Evolutionary conservation across 2,329 filamentous ascomycete genomes (phyloP).

Genomic region (Dactylella cylindrospora): DNA sequence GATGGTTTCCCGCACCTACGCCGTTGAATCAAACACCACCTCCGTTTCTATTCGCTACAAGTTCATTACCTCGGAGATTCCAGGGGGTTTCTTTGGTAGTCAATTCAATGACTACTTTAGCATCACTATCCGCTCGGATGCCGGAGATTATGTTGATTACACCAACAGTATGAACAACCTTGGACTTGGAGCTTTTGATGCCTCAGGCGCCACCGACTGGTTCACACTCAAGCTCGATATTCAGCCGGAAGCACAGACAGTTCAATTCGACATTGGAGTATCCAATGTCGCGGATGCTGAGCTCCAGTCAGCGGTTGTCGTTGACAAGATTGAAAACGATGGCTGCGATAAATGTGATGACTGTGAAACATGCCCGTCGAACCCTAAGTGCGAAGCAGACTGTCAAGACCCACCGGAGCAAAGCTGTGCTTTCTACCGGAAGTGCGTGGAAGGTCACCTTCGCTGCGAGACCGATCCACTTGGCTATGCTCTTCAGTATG

Average conservation of each 20-base stretch:
- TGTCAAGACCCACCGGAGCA: constrained; percentile 17
- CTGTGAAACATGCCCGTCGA: constrained; percentile 26
- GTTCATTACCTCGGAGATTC: background rate
- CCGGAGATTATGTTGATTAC: constrained; percentile 18
- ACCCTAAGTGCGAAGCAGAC: constrained; percentile 20
- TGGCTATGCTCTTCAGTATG: background rate
- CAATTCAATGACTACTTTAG: constrained; percentile 44
- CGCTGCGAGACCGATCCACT: background rate
- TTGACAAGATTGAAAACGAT: constrained; percentile 37
- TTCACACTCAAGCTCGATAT: constrained; percentile 34
- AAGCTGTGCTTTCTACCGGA: constrained; percentile 9
- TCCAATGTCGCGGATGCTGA: constrained; percentile 40
- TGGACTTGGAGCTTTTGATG: constrained; percentile 38
- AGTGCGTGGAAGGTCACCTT: background rate
- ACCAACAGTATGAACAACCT: constrained; percentile 44
- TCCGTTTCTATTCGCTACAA: constrained; percentile 1
- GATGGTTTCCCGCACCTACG: no score
- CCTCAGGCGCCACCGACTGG: constrained; percentile 21
- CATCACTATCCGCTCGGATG: constrained; percentile 37
- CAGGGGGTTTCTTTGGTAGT: constrained; percentile 14
- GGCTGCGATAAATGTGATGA: constrained; percentile 35
- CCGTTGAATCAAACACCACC: background rate
- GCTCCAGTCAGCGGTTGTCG: constrained; percentile 24
- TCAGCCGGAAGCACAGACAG: constrained; percentile 16
- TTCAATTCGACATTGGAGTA: constrained; percentile 28